Percentiles rank a stretch among this genome's conserved stretches.
phyloP scores from a whole-genome alignment of 108 stramenopile genomes.

The Phaeodactylum tricornutum region DNA sequence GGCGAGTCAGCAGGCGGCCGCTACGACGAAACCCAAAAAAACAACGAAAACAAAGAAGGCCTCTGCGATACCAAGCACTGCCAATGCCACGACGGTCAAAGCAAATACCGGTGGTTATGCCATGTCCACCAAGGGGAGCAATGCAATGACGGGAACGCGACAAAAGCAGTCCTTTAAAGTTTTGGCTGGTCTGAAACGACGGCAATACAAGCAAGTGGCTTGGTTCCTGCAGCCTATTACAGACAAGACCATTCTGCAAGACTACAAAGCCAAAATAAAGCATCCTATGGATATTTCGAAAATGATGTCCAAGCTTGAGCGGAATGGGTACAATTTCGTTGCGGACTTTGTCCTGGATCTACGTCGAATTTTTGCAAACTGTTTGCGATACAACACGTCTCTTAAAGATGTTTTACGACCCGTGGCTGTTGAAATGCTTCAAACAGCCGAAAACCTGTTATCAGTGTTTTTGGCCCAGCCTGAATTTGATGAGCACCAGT shows the following conservation, averaged over 20 bases:
- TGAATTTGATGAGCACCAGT: too few species aligned
- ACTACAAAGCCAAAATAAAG: constrained; percentile 66
- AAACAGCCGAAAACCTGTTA: constrained; percentile 48
- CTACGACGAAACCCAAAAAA: constrained; percentile 3
- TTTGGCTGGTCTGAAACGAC: constrained; percentile 47
- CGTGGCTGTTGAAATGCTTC: constrained; percentile 39
- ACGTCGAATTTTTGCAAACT: constrained; percentile 68
- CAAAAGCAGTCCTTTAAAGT: constrained; percentile 64
- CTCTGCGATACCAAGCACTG: not conserved
- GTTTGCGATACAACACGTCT: constrained; percentile 71
- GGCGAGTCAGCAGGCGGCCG: not conserved
- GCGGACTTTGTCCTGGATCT: constrained; percentile 64
- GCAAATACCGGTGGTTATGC: not conserved
- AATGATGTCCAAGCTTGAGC: constrained; percentile 62
- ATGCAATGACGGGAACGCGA: not conserved
- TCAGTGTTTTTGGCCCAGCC: constrained; percentile 46
- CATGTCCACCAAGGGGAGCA: not conserved
- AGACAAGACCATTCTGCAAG: constrained; percentile 59
- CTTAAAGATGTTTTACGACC: constrained; percentile 52
- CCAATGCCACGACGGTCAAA: too few species aligned
- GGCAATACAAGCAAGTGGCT: constrained; percentile 31
- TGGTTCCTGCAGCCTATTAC: constrained; percentile 66
- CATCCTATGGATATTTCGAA: constrained; percentile 69
- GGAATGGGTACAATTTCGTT: constrained; percentile 45
- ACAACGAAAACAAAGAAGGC: constrained; percentile 3